Base-by-base conservation (phyloP, 371 early-diverging fungal species). In the Mitosporidium daphniae region DNA sequence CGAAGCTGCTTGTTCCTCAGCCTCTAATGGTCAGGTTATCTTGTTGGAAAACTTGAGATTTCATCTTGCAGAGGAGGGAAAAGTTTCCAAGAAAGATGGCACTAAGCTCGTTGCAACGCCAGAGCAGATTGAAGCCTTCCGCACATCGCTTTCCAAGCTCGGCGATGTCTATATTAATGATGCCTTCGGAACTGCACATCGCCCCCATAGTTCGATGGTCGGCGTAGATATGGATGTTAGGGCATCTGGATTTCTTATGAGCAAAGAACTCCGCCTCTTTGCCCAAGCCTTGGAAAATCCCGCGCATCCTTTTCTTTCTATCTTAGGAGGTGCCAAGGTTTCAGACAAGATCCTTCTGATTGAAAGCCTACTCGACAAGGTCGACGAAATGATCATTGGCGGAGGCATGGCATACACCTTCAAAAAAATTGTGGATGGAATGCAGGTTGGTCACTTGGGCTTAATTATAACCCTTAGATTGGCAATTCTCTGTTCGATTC, bases 351-450 rank as follows among this genome's bases (percentile, higher is more conserved):
- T 89, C 45, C 61, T 64, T 53, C 59, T 94, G 37, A 84, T 94
- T 39, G 63, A 82, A 33, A 80, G 68, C 53, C 61, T 86, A 36
- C 47, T 86, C 24, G 78, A 78, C 50, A 66, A 69, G 57, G 67
- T 71, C 31, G 28, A 40, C 29, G 18, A 28, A 4, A 13, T 45
- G 18, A 80, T 86, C 37, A 63, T 95, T 34, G 67, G 69, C 37
- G 91, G 91, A 37, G 86, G 77, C 28, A 80, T 95, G 80, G 73
- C 77, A 32, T 82, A 74, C 53, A 84, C 91, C 28, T 82, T 95
- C 60, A 58, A 71, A 50, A 80, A 86, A 61, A 55, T 62, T 25
- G 42, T 67, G 25, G 50, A 71, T 10, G 44, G 51, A 25, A 59
- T 77, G 40, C 53, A 68, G 48, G 58, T 61, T 53, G 41, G 16